Percentiles rank a stretch among this genome's conserved stretches.
These are phyloP conservation scores for Podospora conica DNA, from an alignment of 495 filamentous ascomycete species.

Conservation along the genomic window DNA sequence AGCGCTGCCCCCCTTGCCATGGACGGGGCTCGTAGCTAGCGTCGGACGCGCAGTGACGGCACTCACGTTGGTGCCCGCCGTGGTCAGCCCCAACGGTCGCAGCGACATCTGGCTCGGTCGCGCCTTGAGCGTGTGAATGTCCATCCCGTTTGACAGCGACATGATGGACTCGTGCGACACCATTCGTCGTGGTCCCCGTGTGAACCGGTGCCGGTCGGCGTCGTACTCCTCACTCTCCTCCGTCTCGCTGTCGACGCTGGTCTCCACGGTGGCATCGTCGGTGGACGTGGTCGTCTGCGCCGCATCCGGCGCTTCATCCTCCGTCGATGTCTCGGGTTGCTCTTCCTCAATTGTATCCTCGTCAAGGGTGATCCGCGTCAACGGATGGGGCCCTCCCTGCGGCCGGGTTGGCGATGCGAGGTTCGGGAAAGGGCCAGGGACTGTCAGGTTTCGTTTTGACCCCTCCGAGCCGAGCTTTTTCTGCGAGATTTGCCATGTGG, in stretches of 20 bases:
- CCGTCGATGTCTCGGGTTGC: slow-evolving; percentile 11
- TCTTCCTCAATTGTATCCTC: neutral
- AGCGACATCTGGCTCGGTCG: slow-evolving; percentile 48
- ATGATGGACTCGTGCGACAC: slow-evolving; percentile 51
- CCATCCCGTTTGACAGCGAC: slow-evolving; percentile 47
- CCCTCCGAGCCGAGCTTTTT: slow-evolving; percentile 49
- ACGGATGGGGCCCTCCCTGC: slow-evolving; percentile 7
- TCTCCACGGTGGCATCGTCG: slow-evolving; percentile 18
- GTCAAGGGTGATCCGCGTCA: slow-evolving; percentile 9
- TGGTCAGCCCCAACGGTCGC: slow-evolving; percentile 36
- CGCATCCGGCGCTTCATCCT: slow-evolving; percentile 18
- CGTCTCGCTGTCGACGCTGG: slow-evolving; percentile 6
- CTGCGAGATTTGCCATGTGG: slow-evolving; percentile 44
- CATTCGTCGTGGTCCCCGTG: slow-evolving; percentile 30
- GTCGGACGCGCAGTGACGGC: slow-evolving; percentile 37
- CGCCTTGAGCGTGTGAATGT: slow-evolving; percentile 49
- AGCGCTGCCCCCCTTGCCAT: slow-evolving; percentile 33
- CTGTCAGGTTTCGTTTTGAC: slow-evolving; percentile 42
- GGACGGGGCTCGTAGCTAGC: slow-evolving; percentile 24
- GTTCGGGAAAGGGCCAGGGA: slow-evolving; percentile 20
- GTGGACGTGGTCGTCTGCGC: slow-evolving; percentile 8
- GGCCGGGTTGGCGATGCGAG: slow-evolving; percentile 9
- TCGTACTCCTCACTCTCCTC: slow-evolving; percentile 19
- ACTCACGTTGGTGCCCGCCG: slow-evolving; percentile 38
- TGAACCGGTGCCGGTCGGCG: slow-evolving; percentile 9